Evolutionary conservation across 192 early-diverging fungal species (phyloP), one percentile per base, ranked within the genome.

Genomic region (Gaertneriomyces sp.): DNA sequence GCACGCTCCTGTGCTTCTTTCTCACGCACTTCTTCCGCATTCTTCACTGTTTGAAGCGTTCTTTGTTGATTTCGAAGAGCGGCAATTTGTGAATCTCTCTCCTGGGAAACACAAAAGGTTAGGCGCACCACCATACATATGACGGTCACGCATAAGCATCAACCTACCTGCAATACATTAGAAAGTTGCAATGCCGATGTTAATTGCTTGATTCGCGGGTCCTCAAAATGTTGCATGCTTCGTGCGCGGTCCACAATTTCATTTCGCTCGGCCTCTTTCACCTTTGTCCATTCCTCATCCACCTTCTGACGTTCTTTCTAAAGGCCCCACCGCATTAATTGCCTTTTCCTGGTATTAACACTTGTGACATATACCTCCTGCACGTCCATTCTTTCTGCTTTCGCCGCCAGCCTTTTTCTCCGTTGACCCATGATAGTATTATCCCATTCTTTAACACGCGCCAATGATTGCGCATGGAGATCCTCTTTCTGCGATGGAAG

Each of bases 371-470:
- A 6, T 33, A 77, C 72, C 65, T 79, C 77, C 12, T 54, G 40
- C 16, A 69, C 16, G 20, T 46, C 11, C 25, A 47, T 40, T 25
- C 68, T 63, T 38, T 73, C 80, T 14, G 68, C 73, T 43, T 71
- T 53, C 10, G 74, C 76, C 12, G 80, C 80, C 6, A 82, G 59
- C 53, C 80, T 53, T 57, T 73, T 73, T 46, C 56, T 66, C 12
- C 80, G 72, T 44, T 72, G 64, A 3, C 80, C 80, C 56, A 75
- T 61, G 19, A 82, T 72, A 4, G 80, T 82, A 64, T 79, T 82
- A 41, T 62, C 65, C 80, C 80, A 82, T 14, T 20, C 59, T 20
- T 73, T 69, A 19, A 74, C 75, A 9, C 66, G 51, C 17, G 68
- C 45, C 25, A 67, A 55, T 4, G 80, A 82, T 45, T 74, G n/a